Evolutionary conservation across 2,329 filamentous ascomycete genomes (phyloP).

Genomic region (Trichoderma endophyticum): DNA sequence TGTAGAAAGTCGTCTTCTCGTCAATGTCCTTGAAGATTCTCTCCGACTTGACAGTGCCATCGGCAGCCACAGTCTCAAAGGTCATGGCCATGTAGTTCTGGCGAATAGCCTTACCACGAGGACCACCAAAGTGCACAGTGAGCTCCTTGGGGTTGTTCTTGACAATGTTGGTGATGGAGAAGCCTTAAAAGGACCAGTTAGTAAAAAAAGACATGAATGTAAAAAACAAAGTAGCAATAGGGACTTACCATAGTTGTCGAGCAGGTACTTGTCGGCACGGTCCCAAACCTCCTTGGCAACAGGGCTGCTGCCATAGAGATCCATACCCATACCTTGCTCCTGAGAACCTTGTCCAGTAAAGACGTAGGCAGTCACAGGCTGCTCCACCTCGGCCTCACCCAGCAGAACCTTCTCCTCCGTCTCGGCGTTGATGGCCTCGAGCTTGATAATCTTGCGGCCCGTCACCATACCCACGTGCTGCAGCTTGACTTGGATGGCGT

Average conservation of each 20-base stretch:
- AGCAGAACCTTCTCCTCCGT: constrained; percentile 94
- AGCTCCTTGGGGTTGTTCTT: constrained; percentile 99
- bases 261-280: constrained; percentile 92
- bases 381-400: constrained; percentile 95
- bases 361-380: constrained; percentile 93
- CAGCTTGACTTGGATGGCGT: constrained; percentile 89
- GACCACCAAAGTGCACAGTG: constrained; percentile 96
- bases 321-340: constrained; percentile 99
- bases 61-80: constrained; percentile 92
- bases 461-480: constrained; percentile 97
- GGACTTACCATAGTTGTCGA: constrained; percentile 90
- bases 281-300: constrained; percentile 99
- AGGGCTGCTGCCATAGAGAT: constrained; percentile 86
- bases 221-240: too few species aligned
- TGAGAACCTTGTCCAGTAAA: constrained; percentile 98
- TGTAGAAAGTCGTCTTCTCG: constrained; percentile 92
- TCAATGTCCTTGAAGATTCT: constrained; percentile 99
- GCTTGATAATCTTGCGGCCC: constrained; percentile 98
- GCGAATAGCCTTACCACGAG: constrained; percentile 92
- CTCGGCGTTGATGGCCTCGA: constrained; percentile 92
- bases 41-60: constrained; percentile 94
- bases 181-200: constrained; percentile 50
- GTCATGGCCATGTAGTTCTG: constrained; percentile 99
- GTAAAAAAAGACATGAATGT: not conserved
- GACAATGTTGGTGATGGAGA: constrained; percentile 97